Percentiles rank a stretch among this genome's conserved stretches.
phyloP scores from a whole-genome alignment of 768 basidiomycete genomes.

The Xerocomus brunneocitrinus region DNA sequence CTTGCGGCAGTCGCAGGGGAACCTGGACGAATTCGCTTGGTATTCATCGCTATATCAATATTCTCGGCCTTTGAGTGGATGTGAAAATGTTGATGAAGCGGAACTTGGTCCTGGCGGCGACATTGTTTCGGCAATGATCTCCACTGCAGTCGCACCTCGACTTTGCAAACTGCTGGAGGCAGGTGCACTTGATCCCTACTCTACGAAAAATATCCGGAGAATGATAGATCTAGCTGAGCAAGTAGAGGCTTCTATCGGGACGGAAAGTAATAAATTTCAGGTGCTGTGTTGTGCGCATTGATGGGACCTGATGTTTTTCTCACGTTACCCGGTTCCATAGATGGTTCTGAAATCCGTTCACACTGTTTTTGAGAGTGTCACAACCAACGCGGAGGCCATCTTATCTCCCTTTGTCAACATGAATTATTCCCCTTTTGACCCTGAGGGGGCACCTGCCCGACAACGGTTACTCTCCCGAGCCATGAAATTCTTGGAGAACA shows the following conservation, averaged over 20 bases:
- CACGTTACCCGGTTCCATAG: constrained; percentile 32
- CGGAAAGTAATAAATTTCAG: constrained; percentile 59
- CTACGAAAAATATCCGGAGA: constrained; percentile 53
- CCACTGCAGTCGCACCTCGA: constrained; percentile 75
- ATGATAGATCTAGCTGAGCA: constrained; percentile 77
- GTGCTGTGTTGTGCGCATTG: constrained; percentile 31
- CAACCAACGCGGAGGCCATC: constrained; percentile 46
- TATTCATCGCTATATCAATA: constrained; percentile 76
- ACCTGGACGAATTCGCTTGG: constrained; percentile 81
- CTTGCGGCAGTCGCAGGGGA: constrained; percentile 40
- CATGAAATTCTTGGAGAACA: constrained; percentile 68
- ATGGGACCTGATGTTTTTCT: constrained; percentile 5
- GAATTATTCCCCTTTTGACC: constrained; percentile 58
- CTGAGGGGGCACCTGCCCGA: constrained; percentile 68
- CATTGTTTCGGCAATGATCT: constrained; percentile 81
- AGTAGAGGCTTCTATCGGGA: constrained; percentile 68
- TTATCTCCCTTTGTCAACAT: constrained; percentile 47
- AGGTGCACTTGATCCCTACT: constrained; percentile 84
- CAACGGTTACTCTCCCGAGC: constrained; percentile 61
- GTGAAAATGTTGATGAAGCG: constrained; percentile 43
- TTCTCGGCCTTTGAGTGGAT: constrained; percentile 46
- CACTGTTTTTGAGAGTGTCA: constrained; percentile 48
- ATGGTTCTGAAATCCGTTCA: constrained; percentile 53
- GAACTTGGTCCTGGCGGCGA: constrained; percentile 82
- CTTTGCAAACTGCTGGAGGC: constrained; percentile 67